A percentile compares a stretch with the other conserved stretches of the same genome.
Conservation (phyloP, 176 grass and related monocot genomes). For the Bromus sterilis region DNA sequence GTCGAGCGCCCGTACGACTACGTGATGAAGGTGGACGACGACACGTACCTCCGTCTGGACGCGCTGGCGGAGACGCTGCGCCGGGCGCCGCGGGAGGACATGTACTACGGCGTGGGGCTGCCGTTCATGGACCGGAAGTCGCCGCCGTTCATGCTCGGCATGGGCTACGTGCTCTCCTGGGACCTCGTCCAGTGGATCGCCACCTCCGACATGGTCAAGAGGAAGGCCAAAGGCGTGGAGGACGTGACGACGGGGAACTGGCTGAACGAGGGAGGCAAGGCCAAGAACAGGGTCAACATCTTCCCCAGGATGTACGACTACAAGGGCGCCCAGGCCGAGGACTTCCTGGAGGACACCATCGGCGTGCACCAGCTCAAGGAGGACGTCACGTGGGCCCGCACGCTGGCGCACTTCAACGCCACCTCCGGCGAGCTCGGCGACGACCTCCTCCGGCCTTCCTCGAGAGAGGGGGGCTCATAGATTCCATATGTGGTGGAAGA, state of each 20-base stretch:
- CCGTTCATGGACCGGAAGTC: constrained; percentile 28
- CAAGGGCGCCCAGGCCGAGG: constrained; percentile 23
- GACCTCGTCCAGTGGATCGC: constrained; percentile 82
- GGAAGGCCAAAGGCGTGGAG: constrained; percentile 38
- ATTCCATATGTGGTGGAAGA: not conserved
- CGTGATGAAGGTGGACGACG: constrained; percentile 82
- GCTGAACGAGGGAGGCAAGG: constrained; percentile 57
- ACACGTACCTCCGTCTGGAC: constrained; percentile 70
- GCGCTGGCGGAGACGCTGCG: constrained; percentile 38
- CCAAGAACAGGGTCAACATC: constrained; percentile 55
- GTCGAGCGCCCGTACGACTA: constrained; percentile 48
- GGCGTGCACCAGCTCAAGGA: constrained; percentile 73
- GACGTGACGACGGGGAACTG: constrained; percentile 59
- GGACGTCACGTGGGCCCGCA: constrained; percentile 41
- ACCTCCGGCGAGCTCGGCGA: constrained; percentile 29
- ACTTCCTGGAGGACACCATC: constrained; percentile 59
- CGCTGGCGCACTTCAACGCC: constrained; percentile 59
- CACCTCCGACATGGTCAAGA: constrained; percentile 40
- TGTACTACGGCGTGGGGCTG: constrained; percentile 52
- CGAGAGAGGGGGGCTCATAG: not conserved
- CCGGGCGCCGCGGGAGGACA: constrained; percentile 44
- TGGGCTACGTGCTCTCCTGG: constrained; percentile 86
- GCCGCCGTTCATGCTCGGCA: constrained; percentile 71
- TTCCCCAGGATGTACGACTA: constrained; percentile 71
- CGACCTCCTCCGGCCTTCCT: not conserved